phyloP scores from a whole-genome alignment of 768 basidiomycete species.

The Clathrus columnatus region DNA sequence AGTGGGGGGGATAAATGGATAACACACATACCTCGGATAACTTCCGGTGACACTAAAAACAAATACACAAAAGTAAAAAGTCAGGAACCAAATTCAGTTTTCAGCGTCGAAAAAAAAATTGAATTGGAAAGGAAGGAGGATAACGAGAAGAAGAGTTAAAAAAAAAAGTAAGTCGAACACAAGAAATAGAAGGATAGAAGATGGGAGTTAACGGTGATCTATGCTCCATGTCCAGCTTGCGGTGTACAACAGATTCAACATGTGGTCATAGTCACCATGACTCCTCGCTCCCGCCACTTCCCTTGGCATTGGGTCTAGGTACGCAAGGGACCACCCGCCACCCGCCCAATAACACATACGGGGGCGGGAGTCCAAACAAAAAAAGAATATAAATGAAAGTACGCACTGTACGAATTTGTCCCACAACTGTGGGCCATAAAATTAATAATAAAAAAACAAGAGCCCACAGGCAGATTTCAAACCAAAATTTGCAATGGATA shows the following conservation, averaged over 20 bases:
- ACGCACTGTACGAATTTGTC: slow-evolving; percentile 79
- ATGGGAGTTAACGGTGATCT: background rate
- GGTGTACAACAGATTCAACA: background rate
- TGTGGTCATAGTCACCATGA: background rate
- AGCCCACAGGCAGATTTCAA: no score
- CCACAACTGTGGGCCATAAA: slow-evolving; percentile 53
- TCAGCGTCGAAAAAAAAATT: background rate
- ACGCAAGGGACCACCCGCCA: background rate
- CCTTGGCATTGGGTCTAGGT: background rate
- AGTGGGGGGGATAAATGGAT: background rate
- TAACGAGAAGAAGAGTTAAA: background rate
- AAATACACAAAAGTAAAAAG: slow-evolving; percentile 2
- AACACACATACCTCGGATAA: slow-evolving; percentile 49
- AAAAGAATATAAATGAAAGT: slow-evolving; percentile 18
- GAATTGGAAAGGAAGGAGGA: background rate
- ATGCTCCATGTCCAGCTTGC: background rate
- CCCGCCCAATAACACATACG: background rate
- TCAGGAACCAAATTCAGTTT: background rate
- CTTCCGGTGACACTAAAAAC: slow-evolving; percentile 75
- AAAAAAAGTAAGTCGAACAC: background rate
- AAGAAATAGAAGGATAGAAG: background rate
- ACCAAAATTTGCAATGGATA: background rate
- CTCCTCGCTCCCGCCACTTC: background rate
- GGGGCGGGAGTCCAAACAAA: slow-evolving; percentile 14
- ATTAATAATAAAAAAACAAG: background rate